Evolutionary conservation across 2,329 filamentous ascomycete species (phyloP).

Genomic region (Elsinoe fawcettii): DNA sequence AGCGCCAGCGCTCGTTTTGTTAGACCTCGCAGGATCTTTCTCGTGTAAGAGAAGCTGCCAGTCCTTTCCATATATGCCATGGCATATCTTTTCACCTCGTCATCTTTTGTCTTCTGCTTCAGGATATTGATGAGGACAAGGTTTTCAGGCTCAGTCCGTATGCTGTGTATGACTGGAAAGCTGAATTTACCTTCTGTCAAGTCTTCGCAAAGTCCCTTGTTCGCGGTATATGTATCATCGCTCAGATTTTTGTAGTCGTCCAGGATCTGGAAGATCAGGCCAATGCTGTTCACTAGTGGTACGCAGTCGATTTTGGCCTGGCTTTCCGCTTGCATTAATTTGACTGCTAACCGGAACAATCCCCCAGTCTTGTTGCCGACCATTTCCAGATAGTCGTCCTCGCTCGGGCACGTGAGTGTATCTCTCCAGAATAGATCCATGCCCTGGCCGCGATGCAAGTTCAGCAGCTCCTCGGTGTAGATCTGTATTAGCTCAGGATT

Average conservation of each 20-base stretch:
- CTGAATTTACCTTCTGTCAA: slow-evolving; percentile 95
- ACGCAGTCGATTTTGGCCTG: slow-evolving; percentile 56
- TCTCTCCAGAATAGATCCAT: slow-evolving; percentile 91
- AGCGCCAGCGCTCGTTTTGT: slow-evolving; percentile 36
- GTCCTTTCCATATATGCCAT: slow-evolving; percentile 84
- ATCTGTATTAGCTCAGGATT: slow-evolving; percentile 61
- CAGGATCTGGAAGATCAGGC: slow-evolving; percentile 81
- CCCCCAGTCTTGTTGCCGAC: slow-evolving; percentile 86
- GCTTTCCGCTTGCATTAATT: slow-evolving; percentile 76
- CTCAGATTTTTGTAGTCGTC: slow-evolving; percentile 88
- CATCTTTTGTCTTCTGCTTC: slow-evolving; percentile 77
- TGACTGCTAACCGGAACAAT: slow-evolving; percentile 74
- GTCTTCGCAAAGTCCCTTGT: slow-evolving; percentile 93
- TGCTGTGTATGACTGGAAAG: slow-evolving; percentile 90
- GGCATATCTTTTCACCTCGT: slow-evolving; percentile 85
- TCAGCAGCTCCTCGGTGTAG: slow-evolving; percentile 74
- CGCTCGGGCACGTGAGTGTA: slow-evolving; percentile 71
- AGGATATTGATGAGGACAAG: slow-evolving; percentile 84
- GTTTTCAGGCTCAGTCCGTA: slow-evolving; percentile 65
- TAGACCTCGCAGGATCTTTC: slow-evolving; percentile 47
- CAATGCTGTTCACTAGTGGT: slow-evolving; percentile 75
- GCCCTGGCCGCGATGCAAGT: slow-evolving; percentile 78
- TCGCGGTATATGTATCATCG: slow-evolving; percentile 58
- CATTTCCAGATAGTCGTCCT: slow-evolving; percentile 92
- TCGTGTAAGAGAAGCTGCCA: slow-evolving; percentile 82